Percentiles rank a stretch among this genome's conserved stretches.
Evolutionary conservation across 2,329 filamentous ascomycete genomes (phyloP).

Genomic region (Pyrenophora seminiperda): DNA sequence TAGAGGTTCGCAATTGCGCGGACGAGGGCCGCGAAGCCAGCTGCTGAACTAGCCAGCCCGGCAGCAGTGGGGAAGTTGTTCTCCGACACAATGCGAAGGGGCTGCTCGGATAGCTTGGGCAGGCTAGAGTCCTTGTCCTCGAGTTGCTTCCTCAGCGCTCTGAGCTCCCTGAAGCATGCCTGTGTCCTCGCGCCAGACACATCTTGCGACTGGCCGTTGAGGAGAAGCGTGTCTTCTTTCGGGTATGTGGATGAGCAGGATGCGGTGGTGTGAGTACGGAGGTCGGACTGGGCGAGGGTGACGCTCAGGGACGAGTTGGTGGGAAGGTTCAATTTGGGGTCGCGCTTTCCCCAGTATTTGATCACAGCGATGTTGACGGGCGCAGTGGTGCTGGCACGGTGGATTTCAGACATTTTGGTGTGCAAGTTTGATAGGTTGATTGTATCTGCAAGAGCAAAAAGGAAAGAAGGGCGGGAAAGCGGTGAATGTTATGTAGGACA

Average conservation of each 20-base stretch:
- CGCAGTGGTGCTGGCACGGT: constrained; percentile 92
- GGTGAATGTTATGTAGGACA: constrained; percentile 14
- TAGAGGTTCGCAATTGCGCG: constrained; percentile 92
- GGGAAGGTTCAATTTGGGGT: constrained; percentile 89
- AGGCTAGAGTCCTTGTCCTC: constrained; percentile 74
- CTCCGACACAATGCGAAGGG: constrained; percentile 86
- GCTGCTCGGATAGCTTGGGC: constrained; percentile 78
- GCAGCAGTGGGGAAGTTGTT: constrained; percentile 99
- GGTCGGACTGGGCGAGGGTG: constrained; percentile 89
- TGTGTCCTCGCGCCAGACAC: constrained; percentile 89
- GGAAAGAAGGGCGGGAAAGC: constrained; percentile 3
- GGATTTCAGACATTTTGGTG: constrained; percentile 61
- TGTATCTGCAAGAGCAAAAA: not conserved
- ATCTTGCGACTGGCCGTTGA: constrained; percentile 84
- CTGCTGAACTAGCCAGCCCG: constrained; percentile 72
- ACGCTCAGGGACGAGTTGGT: constrained; percentile 98
- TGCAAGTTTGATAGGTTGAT: not conserved
- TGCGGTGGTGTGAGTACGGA: constrained; percentile 94
- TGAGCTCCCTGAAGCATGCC: constrained; percentile 88
- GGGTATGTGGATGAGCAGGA: constrained; percentile 79
- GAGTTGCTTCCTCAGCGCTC: constrained; percentile 74
- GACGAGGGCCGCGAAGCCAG: constrained; percentile 71
- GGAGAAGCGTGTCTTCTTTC: constrained; percentile 71
- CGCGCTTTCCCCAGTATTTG: constrained; percentile 99
- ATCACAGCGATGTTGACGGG: constrained; percentile 98